phyloP scores from a whole-genome alignment of 768 basidiomycete genomes.

The Leucosporidium yakuticum region DNA sequence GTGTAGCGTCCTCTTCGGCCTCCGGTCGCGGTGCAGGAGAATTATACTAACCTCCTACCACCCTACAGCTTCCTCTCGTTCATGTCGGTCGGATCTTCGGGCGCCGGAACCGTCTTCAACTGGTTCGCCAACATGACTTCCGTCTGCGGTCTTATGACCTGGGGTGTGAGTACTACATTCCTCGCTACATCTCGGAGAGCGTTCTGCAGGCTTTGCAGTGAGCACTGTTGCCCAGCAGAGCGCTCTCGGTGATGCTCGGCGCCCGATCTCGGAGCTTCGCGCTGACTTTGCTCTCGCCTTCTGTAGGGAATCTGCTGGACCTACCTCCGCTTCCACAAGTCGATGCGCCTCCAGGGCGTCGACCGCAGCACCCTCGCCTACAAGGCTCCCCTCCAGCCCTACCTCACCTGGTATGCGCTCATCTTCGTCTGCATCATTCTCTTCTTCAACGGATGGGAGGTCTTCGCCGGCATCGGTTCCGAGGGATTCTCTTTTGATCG shows the following conservation, averaged over 20 bases:
- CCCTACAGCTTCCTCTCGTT: constrained; percentile 31
- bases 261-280: too few species aligned
- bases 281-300: too few species aligned
- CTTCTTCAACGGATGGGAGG: constrained; percentile 32
- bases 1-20: constrained; percentile 39
- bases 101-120: constrained; percentile 42
- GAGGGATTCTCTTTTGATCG: constrained; percentile 46
- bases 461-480: constrained; percentile 9
- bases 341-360: constrained; percentile 42
- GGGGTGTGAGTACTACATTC: constrained; percentile 4
- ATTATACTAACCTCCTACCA: neutral
- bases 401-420: constrained; percentile 63
- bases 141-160: constrained; percentile 30
- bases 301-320: constrained; percentile 11
- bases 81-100: constrained; percentile 29
- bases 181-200: neutral
- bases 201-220: too few species aligned
- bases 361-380: constrained; percentile 49
- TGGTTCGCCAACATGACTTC: constrained; percentile 42
- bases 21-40: constrained; percentile 7
- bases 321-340: constrained; percentile 17
- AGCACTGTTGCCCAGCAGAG: neutral
- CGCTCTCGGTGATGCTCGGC: too few species aligned
- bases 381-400: constrained; percentile 50
- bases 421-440: constrained; percentile 49